Conservation (phyloP, 2,329 filamentous ascomycete genomes). For the Pseudogymnoascus sp. region DNA sequence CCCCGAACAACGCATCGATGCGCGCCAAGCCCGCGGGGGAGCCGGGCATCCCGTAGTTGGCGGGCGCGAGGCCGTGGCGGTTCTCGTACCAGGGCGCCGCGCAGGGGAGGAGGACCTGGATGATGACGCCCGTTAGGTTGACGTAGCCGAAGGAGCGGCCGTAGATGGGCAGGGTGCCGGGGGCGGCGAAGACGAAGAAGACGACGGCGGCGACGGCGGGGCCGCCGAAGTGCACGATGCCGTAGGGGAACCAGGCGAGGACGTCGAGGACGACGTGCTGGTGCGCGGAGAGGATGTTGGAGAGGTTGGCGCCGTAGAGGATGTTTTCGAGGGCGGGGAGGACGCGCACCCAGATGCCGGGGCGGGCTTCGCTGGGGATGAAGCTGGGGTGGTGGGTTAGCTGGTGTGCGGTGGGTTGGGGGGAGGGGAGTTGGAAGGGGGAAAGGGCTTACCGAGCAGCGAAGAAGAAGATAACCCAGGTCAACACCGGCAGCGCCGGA, state of each 20-base stretch:
- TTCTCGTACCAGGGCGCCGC: conserved; percentile 97
- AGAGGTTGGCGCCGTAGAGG: conserved; percentile 88
- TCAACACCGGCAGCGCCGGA: conserved; percentile 75
- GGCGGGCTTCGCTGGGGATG: conserved; percentile 79
- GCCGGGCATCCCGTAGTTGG: conserved; percentile 84
- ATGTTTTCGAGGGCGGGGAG: conserved; percentile 93
- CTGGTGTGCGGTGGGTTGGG: background rate
- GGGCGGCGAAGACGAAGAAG: conserved; percentile 83
- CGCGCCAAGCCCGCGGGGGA: conserved; percentile 83
- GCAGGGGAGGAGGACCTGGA: conserved; percentile 86
- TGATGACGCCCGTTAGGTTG: conserved; percentile 77
- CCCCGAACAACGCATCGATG: conserved; percentile 80
- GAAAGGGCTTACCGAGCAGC: conserved; percentile 82
- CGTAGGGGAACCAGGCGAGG: conserved; percentile 88
- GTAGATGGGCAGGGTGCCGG: conserved; percentile 76
- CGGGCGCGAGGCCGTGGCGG: conserved; percentile 78
- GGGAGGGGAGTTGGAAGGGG: background rate
- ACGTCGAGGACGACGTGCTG: conserved; percentile 77
- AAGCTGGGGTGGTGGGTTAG: conserved; percentile 50
- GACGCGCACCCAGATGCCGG: conserved; percentile 91
- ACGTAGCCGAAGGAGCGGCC: conserved; percentile 86
- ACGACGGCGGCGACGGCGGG: conserved; percentile 69
- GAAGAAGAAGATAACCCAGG: conserved; percentile 87
- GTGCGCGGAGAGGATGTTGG: conserved; percentile 89
- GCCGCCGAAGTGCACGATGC: conserved; percentile 79